A percentile compares a stretch with the other conserved stretches of the same genome.
phyloP scores from a whole-genome alignment of 805 yeast genomes.

The Spathaspora girioi region DNA sequence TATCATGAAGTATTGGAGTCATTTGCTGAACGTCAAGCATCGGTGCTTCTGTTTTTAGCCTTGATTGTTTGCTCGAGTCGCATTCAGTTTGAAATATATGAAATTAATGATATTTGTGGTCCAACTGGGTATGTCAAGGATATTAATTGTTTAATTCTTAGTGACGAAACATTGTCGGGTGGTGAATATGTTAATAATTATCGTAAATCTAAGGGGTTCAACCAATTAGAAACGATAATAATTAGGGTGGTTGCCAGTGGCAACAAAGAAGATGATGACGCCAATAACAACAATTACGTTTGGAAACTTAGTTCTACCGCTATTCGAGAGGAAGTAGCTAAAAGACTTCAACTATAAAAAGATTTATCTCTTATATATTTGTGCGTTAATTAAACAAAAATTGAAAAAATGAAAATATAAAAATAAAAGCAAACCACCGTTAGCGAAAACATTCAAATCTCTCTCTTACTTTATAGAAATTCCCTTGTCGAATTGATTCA shows the following conservation, averaged over 20 bases:
- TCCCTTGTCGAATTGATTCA: constrained; percentile 37
- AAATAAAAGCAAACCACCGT: not conserved
- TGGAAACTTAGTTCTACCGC: constrained; percentile 87
- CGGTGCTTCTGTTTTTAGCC: constrained; percentile 48
- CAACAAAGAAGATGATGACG: constrained; percentile 14
- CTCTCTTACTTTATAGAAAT: constrained; percentile 32
- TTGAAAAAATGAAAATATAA: not conserved
- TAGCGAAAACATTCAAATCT: not conserved
- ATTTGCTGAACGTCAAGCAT: constrained; percentile 46
- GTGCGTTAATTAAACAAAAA: not conserved
- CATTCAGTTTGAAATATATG: constrained; percentile 47
- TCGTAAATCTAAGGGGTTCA: constrained; percentile 56
- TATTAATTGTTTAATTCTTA: constrained; percentile 77
- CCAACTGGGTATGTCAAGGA: constrained; percentile 78
- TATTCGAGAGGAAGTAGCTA: constrained; percentile 42
- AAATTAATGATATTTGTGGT: constrained; percentile 85
- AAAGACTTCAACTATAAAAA: not conserved
- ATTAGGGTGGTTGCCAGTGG: constrained; percentile 62
- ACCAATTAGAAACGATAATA: constrained; percentile 33
- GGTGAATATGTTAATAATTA: constrained; percentile 67
- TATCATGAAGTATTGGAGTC: constrained; percentile 62
- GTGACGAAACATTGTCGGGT: constrained; percentile 76
- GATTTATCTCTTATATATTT: not conserved
- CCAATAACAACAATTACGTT: constrained; percentile 36
- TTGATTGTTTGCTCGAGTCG: constrained; percentile 39